These are phyloP conservation scores for Aristolochia fimbriata DNA, from an alignment of 164 flowering plant genomes.

Conservation along the genomic window DNA sequence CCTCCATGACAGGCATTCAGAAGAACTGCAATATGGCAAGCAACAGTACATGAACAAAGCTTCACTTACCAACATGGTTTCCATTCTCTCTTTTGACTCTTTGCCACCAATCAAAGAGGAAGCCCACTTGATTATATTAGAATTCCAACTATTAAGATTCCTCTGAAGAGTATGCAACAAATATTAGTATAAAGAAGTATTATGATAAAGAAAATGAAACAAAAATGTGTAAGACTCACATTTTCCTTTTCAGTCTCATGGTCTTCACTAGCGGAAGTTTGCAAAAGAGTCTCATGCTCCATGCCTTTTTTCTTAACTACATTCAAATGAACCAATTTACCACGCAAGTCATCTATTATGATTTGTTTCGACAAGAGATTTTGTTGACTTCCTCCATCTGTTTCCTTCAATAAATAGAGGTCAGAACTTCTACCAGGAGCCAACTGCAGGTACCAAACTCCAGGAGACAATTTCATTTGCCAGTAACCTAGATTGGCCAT, in stretches of 20 bases:
- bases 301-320: constrained; percentile 80
- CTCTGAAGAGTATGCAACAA: constrained; percentile 30
- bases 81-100: constrained; percentile 36
- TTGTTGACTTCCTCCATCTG: constrained; percentile 27
- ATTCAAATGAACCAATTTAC: constrained; percentile 83
- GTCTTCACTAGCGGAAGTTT: constrained; percentile 27
- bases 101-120: constrained; percentile 70
- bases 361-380: constrained; percentile 45
- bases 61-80: constrained; percentile 33
- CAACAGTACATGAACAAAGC: background rate
- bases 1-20: background rate
- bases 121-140: constrained; percentile 88
- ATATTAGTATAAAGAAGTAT: background rate
- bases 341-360: constrained; percentile 72
- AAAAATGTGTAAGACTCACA: background rate
- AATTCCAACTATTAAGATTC: constrained; percentile 58
- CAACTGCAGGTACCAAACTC: constrained; percentile 93
- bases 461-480: constrained; percentile 98
- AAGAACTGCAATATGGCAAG: background rate
- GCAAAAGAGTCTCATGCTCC: constrained; percentile 75
- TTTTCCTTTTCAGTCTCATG: constrained; percentile 30
- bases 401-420: constrained; percentile 59
- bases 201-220: background rate
- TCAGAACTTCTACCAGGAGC: constrained; percentile 98
- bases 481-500: constrained; percentile 98